phyloP scores from a whole-genome alignment of 805 yeast species.

The Barnettozyma siamensis region DNA sequence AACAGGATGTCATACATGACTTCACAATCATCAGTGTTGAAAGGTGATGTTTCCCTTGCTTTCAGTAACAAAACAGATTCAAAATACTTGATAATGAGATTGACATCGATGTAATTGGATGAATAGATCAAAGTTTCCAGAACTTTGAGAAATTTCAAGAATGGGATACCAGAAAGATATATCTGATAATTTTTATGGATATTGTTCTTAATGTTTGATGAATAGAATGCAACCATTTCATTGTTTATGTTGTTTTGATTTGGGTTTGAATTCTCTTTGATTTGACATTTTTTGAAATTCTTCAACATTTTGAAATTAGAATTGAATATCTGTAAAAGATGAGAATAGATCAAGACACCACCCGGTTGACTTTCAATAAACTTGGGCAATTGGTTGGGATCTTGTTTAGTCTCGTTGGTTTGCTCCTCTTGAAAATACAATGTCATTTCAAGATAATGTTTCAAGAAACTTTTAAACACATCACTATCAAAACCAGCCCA shows the following conservation, averaged over 20 bases:
- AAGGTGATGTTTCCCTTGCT: slow-evolving; percentile 30
- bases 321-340: slow-evolving; percentile 18
- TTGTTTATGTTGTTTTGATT: slow-evolving; percentile 7
- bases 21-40: slow-evolving; percentile 36
- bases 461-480: slow-evolving; percentile 53
- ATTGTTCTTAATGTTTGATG: slow-evolving; percentile 2
- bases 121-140: slow-evolving; percentile 7
- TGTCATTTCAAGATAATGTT: slow-evolving; percentile 40
- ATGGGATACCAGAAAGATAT: slow-evolving; percentile 8
- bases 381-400: neutral
- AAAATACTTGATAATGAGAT: slow-evolving; percentile 6
- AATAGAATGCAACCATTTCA: slow-evolving; percentile 14
- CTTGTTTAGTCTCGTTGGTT: neutral
- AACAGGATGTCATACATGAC: slow-evolving; percentile 34
- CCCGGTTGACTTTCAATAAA: slow-evolving; percentile 17
- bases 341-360: slow-evolving; percentile 20
- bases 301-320: slow-evolving; percentile 17
- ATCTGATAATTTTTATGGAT: slow-evolving; percentile 7
- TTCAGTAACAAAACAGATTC: slow-evolving; percentile 23
- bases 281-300: slow-evolving; percentile 14
- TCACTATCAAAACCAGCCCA: slow-evolving; percentile 56
- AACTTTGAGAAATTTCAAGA: slow-evolving; percentile 11
- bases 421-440: slow-evolving; percentile 4
- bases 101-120: neutral
- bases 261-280: slow-evolving; percentile 8